Conservation (phyloP, 2,329 filamentous ascomycete genomes). For the Podosphaera leucotricha region DNA sequence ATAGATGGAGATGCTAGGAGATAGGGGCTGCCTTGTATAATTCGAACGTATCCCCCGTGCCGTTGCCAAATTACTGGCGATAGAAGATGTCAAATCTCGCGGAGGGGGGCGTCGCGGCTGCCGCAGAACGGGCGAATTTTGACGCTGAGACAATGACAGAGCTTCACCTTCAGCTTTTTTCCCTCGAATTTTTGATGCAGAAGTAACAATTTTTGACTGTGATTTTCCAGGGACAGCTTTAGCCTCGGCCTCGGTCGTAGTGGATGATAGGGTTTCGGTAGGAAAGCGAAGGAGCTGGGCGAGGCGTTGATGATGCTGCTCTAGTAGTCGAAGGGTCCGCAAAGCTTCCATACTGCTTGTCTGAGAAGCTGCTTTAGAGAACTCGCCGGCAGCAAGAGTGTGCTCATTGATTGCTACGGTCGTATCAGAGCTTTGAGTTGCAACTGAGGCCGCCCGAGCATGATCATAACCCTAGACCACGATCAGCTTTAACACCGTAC, state of each 20-base stretch:
- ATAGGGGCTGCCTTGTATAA: constrained; percentile 41
- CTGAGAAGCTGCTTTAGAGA: constrained; percentile 53
- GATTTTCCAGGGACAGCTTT: constrained; percentile 11
- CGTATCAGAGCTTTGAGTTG: constrained; percentile 43
- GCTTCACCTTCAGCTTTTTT: constrained; percentile 14
- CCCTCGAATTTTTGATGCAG: constrained; percentile 14
- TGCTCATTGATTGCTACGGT: constrained; percentile 73
- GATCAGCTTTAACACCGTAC: constrained; percentile 7
- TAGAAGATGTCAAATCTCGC: constrained; percentile 55
- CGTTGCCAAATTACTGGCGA: constrained; percentile 70
- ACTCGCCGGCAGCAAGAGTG: constrained; percentile 68
- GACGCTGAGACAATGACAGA: constrained; percentile 10
- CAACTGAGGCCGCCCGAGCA: constrained; percentile 59
- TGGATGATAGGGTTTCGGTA: constrained; percentile 11
- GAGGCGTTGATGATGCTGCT: constrained; percentile 67
- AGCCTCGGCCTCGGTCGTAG: constrained; percentile 11
- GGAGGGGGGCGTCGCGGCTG: constrained; percentile 22
- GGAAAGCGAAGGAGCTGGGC: constrained; percentile 60
- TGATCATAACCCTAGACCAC: constrained; percentile 55
- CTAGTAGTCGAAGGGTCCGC: constrained; percentile 62
- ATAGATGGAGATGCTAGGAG: constrained; percentile 49
- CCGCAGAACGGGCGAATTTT: constrained; percentile 10
- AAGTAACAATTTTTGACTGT: constrained; percentile 11
- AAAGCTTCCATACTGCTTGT: constrained; percentile 51
- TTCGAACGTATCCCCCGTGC: constrained; percentile 54